phyloP scores from a whole-genome alignment of 768 basidiomycete species.

The Suillus bovinus region DNA sequence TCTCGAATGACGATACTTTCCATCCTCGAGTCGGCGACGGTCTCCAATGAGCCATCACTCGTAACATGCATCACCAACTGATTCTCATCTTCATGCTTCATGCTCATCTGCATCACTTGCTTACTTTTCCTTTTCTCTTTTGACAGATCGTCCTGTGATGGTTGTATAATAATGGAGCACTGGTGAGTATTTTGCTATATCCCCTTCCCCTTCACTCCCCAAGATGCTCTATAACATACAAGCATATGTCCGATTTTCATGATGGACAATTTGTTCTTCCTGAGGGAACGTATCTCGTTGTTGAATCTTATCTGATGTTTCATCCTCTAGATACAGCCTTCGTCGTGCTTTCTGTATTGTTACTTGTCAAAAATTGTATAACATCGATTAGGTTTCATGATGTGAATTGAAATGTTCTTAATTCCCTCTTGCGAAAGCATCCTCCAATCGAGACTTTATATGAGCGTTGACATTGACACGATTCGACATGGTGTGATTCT shows the following conservation, averaged over 20 bases:
- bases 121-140: slow-evolving; percentile 2
- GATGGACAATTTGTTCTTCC: slow-evolving; percentile 53
- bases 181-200: slow-evolving; percentile 5
- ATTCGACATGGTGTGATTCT: not conserved
- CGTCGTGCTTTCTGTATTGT: not conserved
- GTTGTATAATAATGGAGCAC: not conserved
- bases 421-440: too few species aligned
- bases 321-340: not conserved
- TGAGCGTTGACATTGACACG: too few species aligned
- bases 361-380: too few species aligned
- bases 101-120: slow-evolving; percentile 11
- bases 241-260: slow-evolving; percentile 76
- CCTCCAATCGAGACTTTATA: too few species aligned
- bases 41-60: slow-evolving; percentile 69
- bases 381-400: too few species aligned
- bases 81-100: slow-evolving; percentile 24
- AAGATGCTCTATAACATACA: slow-evolving; percentile 59
- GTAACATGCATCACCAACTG: slow-evolving; percentile 73
- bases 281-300: slow-evolving; percentile 38
- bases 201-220: slow-evolving; percentile 26
- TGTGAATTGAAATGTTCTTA: too few species aligned
- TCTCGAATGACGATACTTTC: slow-evolving; percentile 61
- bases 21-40: slow-evolving; percentile 73
- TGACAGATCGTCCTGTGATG: not conserved
- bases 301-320: not conserved